Conservation (phyloP, 805 yeast genomes). For the Starmerella stellata region DNA sequence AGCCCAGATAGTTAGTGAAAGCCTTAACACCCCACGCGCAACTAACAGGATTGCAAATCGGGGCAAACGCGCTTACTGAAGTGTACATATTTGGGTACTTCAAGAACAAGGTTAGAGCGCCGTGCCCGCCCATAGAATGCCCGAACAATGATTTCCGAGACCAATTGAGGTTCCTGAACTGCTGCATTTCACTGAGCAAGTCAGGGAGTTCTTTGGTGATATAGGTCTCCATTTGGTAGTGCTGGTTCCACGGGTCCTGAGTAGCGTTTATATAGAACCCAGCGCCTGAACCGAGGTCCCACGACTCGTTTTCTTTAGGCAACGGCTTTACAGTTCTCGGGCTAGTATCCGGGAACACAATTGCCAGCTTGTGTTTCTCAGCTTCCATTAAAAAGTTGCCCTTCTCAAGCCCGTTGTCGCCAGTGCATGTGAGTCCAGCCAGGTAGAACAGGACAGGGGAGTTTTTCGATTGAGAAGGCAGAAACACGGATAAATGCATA, state of each 20-base stretch:
- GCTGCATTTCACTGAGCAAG: constrained; percentile 28
- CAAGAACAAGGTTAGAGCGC: constrained; percentile 58
- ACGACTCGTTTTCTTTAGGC: constrained; percentile 64
- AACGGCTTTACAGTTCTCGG: constrained; percentile 61
- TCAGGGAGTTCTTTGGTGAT: constrained; percentile 55
- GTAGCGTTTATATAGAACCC: constrained; percentile 86
- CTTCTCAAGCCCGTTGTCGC: constrained; percentile 84
- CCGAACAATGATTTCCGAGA: constrained; percentile 64
- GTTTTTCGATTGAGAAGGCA: constrained; percentile 38
- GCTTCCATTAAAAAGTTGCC: constrained; percentile 60
- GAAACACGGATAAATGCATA: constrained; percentile 70
- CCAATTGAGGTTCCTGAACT: constrained; percentile 31
- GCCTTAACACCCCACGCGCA: constrained; percentile 83
- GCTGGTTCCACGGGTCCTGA: constrained; percentile 43
- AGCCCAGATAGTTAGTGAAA: constrained; percentile 51
- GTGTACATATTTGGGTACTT: constrained; percentile 54
- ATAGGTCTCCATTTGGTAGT: constrained; percentile 78
- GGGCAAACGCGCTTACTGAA: constrained; percentile 79
- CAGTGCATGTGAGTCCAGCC: constrained; percentile 85
- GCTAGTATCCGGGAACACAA: constrained; percentile 91
- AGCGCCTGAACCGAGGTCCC: constrained; percentile 90
- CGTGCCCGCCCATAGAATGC: constrained; percentile 97
- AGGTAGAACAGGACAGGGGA: constrained; percentile 65
- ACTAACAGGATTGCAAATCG: constrained; percentile 61
- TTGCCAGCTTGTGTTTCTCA: constrained; percentile 62